These are phyloP conservation scores for Cystobasidium ongulense DNA, from an alignment of 768 basidiomycete species.

Conservation along the genomic window DNA sequence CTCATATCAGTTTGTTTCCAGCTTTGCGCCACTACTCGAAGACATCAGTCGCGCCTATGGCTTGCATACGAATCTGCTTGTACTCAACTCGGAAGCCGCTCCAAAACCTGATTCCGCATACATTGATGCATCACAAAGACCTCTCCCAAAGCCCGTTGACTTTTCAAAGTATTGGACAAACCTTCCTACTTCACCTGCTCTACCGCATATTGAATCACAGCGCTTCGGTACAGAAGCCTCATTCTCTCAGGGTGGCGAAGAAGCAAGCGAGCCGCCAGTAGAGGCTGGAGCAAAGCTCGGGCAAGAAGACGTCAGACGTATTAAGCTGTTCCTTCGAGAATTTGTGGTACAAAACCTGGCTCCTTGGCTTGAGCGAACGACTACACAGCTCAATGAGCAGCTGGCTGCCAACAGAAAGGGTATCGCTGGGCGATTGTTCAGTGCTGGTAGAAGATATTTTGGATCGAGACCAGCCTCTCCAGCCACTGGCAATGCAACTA, in stretches of 20 bases:
- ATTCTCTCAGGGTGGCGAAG: not conserved
- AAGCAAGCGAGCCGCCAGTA: not conserved
- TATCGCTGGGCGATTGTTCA: constrained; percentile 47
- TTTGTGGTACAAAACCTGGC: constrained; percentile 79
- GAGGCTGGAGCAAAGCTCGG: constrained; percentile 14
- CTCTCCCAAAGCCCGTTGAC: not conserved
- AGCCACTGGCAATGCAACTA: constrained; percentile 29
- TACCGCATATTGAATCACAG: not conserved
- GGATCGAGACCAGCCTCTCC: constrained; percentile 42
- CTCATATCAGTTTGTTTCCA: not conserved
- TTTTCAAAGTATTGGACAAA: not conserved
- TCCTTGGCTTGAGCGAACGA: constrained; percentile 94
- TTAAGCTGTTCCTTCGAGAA: constrained; percentile 72
- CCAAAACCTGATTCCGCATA: constrained; percentile 23
- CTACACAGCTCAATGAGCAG: constrained; percentile 86
- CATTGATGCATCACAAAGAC: not conserved
- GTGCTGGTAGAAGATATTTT: constrained; percentile 48
- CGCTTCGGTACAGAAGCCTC: not conserved
- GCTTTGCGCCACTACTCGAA: constrained; percentile 33
- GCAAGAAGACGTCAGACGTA: constrained; percentile 65
- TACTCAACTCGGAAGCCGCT: constrained; percentile 26
- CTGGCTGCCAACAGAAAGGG: constrained; percentile 39
- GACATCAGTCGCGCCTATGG: constrained; percentile 36
- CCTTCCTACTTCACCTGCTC: constrained; percentile 21
- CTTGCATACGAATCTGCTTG: constrained; percentile 30